Percentiles rank a stretch among this genome's conserved stretches.
Evolutionary conservation across 1,284 basidiomycete genomes (phyloP).

Genomic region (Takashimella tepidaria): DNA sequence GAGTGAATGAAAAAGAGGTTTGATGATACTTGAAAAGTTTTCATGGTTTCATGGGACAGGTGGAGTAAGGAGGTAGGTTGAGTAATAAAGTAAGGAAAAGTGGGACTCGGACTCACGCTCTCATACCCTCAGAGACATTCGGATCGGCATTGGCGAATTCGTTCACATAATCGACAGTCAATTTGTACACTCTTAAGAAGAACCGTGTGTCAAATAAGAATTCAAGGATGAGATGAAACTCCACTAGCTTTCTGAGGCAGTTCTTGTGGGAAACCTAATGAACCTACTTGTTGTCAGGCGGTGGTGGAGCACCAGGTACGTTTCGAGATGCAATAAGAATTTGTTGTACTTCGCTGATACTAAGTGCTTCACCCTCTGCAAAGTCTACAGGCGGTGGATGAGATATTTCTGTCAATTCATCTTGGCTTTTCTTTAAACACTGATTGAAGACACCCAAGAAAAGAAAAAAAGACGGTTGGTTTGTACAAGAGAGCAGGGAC

Average conservation of each 20-base stretch:
- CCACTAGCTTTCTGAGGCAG: no score
- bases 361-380: conserved; percentile 39
- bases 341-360: conserved; percentile 35
- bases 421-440: no score
- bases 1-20: no score
- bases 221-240: background rate
- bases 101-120: conserved; percentile 25
- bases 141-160: conserved; percentile 34
- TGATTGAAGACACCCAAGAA: no score
- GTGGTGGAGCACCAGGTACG: conserved; percentile 30
- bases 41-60: no score
- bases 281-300: conserved; percentile 43
- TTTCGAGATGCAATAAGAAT: conserved; percentile 27
- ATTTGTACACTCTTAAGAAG: conserved; percentile 35
- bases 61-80: no score
- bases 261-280: no score
- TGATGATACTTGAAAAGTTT: no score
- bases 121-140: conserved; percentile 34
- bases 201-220: no score
- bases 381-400: conserved; percentile 26
- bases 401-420: background rate
- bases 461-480: background rate
- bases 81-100: no score
- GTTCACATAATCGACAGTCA: conserved; percentile 34
- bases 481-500: background rate